phyloP scores from a whole-genome alignment of 2,329 filamentous ascomycete genomes.

The Phialemonium atrogriseum region DNA sequence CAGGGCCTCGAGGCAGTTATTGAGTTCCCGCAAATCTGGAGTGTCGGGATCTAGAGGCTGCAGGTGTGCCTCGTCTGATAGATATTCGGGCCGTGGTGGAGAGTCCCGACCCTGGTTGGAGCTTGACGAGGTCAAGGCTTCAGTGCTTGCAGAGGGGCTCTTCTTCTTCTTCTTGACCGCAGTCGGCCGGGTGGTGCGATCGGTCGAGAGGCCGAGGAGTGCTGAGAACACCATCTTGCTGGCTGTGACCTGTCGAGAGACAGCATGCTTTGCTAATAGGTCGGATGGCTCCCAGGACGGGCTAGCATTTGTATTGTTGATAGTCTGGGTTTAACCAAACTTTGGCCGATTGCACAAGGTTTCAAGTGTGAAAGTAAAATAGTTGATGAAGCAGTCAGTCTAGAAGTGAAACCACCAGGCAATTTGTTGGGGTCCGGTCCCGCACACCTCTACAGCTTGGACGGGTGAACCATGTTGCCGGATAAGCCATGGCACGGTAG shows the following conservation, averaged over 20 bases:
- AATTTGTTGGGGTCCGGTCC: too few species aligned
- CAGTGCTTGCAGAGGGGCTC: conserved; percentile 14
- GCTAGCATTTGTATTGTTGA: too few species aligned
- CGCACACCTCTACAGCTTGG: too few species aligned
- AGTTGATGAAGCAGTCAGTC: too few species aligned
- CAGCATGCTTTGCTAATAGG: too few species aligned
- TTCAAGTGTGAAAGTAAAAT: too few species aligned
- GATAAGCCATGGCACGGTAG: too few species aligned
- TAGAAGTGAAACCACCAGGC: too few species aligned
- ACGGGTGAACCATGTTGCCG: too few species aligned
- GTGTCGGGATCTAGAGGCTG: conserved; percentile 38
- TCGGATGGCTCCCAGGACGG: neutral
- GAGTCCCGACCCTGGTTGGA: neutral
- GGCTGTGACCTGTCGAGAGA: too few species aligned
- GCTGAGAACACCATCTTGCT: conserved; percentile 40
- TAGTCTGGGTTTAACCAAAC: too few species aligned
- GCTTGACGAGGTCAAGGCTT: conserved; percentile 20
- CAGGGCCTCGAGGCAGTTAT: conserved; percentile 59
- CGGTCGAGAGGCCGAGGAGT: conserved; percentile 35
- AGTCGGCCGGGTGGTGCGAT: conserved; percentile 13
- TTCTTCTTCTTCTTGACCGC: conserved; percentile 10
- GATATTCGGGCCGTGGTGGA: conserved; percentile 27
- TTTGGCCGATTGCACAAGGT: too few species aligned
- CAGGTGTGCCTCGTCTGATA: conserved; percentile 49
- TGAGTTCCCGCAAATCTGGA: conserved; percentile 60